Percentiles rank a stretch among this genome's conserved stretches.
phyloP scores from a whole-genome alignment of 1,139 yeast genomes.

The Saccharomyces hybrid region DNA sequence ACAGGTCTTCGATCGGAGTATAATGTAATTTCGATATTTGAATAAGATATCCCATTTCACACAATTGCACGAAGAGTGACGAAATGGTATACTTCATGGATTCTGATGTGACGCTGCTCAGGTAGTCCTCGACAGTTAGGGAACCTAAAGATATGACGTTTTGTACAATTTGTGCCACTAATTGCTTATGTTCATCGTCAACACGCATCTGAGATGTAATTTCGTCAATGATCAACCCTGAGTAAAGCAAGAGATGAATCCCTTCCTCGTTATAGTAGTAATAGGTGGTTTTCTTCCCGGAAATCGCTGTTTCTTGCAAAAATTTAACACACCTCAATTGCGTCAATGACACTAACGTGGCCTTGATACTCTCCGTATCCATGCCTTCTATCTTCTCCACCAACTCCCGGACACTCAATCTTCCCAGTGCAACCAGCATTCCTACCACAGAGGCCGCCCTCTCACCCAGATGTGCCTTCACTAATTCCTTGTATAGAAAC shows the following conservation, averaged over 20 bases:
- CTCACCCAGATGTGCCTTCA: constrained; percentile 54
- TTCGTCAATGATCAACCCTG: constrained; percentile 65
- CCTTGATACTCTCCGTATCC: constrained; percentile 41
- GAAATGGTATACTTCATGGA: constrained; percentile 13
- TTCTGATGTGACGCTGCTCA: constrained; percentile 32
- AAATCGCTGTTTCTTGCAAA: constrained; percentile 39
- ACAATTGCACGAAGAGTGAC: constrained; percentile 23
- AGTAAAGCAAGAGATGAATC: constrained; percentile 52
- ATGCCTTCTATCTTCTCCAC: constrained; percentile 35
- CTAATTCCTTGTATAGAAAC: constrained; percentile 46
- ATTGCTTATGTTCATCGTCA: constrained; percentile 36
- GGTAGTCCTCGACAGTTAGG: constrained; percentile 52
- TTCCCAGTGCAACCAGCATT: constrained; percentile 50
- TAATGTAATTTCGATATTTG: constrained; percentile 36
- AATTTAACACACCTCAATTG: constrained; percentile 57
- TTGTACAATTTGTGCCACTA: constrained; percentile 60
- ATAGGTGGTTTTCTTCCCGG: constrained; percentile 33
- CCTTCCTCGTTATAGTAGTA: constrained; percentile 64
- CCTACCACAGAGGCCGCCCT: constrained; percentile 51
- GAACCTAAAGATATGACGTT: constrained; percentile 60
- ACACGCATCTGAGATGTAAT: constrained; percentile 26
- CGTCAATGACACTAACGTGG: constrained; percentile 54
- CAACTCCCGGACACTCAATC: constrained; percentile 46
- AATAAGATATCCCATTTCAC: constrained; percentile 45
- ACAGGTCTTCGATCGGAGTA: constrained; percentile 47